Evolutionary conservation across 345 rosid genomes (phyloP), one percentile per base, ranked within the genome.

Genomic region (Aegle marmelos): DNA sequence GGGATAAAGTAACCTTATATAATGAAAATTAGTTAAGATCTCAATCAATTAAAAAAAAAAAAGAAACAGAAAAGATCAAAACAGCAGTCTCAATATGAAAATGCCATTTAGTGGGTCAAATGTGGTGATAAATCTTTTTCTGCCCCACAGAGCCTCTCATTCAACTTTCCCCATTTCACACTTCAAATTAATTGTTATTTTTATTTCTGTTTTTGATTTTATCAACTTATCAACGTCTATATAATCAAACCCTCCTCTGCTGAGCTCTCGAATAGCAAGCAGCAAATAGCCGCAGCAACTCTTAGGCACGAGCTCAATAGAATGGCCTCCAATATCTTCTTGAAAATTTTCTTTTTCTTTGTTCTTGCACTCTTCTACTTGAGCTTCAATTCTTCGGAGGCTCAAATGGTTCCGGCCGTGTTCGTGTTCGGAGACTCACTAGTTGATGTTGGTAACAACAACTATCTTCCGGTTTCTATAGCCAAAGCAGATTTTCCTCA

Each of bases 381-480:
- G 37, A 50, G 56, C 62, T 53, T 61, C 59, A 66, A 53, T 3
- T 74, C 19, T 5, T 73, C 81, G 1, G 57, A 21, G 27, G 85
- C 79, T 21, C 85, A 81, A 58, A 82, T 79, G 85, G 90, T 79
- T 70, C 89, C 90, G 7, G 90, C 84, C 1, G 34, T 85, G 33
- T 89, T 73, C 28, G 84, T 85, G 58, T 83, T 89, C 21, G 91
- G 91, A 9, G 91, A 89, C 79, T 89, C 91, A 5, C 76, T 86
- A 11, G 85, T 87, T 0, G 90, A 89, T 31, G 92, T 87, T 4
- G 92, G 92, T 19, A 89, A 89, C 84, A 89, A 89, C 80, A 82
- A 89, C 73, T 2, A 81, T 81, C 78, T 89, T 27, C 67, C 79
- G 0, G 0, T 87, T 21, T 89, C 92, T 8, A 2, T 84, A 24